Conservation (phyloP, 139 green algal species). For the Chlamydomonas eustigma region DNA sequence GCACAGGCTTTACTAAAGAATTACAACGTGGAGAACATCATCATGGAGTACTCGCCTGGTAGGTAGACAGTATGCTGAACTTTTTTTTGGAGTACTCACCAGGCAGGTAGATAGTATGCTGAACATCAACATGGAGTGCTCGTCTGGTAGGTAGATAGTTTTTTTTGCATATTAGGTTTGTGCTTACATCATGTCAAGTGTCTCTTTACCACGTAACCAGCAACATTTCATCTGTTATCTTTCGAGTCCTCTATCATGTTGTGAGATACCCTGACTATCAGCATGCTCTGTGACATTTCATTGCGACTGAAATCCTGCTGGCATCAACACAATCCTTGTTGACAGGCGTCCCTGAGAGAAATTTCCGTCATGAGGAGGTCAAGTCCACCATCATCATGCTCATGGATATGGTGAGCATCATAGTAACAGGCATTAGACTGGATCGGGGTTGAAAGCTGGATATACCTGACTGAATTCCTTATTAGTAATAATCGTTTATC, state of each 20-base stretch:
- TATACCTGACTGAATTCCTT: background rate
- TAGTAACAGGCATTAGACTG: background rate
- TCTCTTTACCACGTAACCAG: no score
- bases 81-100: no score
- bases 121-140: background rate
- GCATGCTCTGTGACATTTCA: no score
- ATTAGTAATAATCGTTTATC: background rate
- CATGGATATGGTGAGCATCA: background rate
- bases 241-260: no score
- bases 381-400: background rate
- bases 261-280: no score
- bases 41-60: conserved; percentile 69
- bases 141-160: background rate
- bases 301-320: background rate
- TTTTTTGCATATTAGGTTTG: background rate
- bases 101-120: background rate
- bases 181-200: background rate
- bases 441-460: background rate
- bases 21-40: conserved; percentile 42
- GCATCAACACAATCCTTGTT: background rate
- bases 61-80: background rate
- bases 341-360: background rate
- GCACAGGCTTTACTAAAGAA: conserved; percentile 13
- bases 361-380: background rate
- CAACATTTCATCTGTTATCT: no score